A percentile compares a stretch with the other conserved stretches of the same genome.
These are phyloP conservation scores for Wickerhamomyces ciferrii DNA, from an alignment of 805 yeast genomes.

Conservation along the genomic window DNA sequence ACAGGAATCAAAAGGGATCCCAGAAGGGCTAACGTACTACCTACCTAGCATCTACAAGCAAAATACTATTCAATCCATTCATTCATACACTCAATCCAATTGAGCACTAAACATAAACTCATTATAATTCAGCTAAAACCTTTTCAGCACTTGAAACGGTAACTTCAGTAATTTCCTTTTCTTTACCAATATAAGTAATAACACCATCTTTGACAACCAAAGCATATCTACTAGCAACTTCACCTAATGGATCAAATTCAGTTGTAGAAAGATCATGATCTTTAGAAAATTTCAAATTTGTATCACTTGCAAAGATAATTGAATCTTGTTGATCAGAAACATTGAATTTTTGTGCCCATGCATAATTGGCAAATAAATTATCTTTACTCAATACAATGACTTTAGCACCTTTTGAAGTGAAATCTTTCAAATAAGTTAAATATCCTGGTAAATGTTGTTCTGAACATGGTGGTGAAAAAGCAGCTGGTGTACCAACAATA, in stretches of 20 bases:
- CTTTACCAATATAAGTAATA: conserved; percentile 36
- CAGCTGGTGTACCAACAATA: conserved; percentile 76
- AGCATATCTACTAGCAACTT: conserved; percentile 50
- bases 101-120: background rate
- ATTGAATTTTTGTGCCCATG: conserved; percentile 45
- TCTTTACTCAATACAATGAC: conserved; percentile 57
- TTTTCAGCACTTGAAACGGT: conserved; percentile 29
- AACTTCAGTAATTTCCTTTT: conserved; percentile 30
- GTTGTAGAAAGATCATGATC: conserved; percentile 44
- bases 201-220: conserved; percentile 54
- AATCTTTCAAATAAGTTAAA: conserved; percentile 27
- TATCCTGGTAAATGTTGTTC: conserved; percentile 65
- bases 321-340: conserved; percentile 25
- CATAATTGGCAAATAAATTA: conserved; percentile 64
- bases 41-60: too few species aligned
- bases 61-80: background rate
- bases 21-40: too few species aligned
- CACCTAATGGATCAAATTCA: conserved; percentile 51
- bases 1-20: too few species aligned
- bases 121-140: conserved; percentile 20
- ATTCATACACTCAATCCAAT: background rate
- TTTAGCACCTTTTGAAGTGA: conserved; percentile 53
- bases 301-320: conserved; percentile 59
- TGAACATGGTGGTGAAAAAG: conserved; percentile 81
- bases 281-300: conserved; percentile 49